These are phyloP conservation scores for Tritrichomonas musculus DNA, from an alignment of 208 protist species.

Conservation along the genomic window DNA sequence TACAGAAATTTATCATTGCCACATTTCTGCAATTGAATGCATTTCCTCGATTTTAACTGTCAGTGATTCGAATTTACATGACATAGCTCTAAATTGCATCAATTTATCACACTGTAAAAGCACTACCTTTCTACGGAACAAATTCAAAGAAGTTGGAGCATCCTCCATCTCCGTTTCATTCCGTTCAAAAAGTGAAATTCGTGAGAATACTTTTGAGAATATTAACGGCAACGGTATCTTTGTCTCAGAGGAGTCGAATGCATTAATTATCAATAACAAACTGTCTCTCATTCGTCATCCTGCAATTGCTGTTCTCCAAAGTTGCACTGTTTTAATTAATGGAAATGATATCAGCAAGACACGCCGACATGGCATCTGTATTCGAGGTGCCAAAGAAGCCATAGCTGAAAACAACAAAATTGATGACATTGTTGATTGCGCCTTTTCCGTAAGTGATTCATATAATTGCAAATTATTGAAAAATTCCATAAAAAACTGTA, in stretches of 20 bases:
- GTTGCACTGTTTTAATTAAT: background rate
- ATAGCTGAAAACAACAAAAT: background rate
- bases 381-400: background rate
- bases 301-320: background rate
- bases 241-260: background rate
- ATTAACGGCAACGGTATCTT: background rate
- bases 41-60: background rate
- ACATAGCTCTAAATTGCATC: background rate
- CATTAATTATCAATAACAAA: background rate
- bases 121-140: background rate
- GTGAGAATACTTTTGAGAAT: background rate
- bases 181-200: background rate
- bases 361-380: background rate
- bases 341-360: background rate
- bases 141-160: background rate
- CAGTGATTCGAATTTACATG: background rate
- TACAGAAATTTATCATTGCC: background rate
- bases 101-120: background rate
- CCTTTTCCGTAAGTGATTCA: background rate
- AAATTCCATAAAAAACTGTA: background rate
- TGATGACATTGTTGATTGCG: background rate
- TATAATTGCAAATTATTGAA: background rate
- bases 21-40: background rate
- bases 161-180: background rate
- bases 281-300: background rate